Evolutionary conservation across 1,139 yeast species (phyloP).

Genomic region (Scheffersomyces parashehatae): DNA sequence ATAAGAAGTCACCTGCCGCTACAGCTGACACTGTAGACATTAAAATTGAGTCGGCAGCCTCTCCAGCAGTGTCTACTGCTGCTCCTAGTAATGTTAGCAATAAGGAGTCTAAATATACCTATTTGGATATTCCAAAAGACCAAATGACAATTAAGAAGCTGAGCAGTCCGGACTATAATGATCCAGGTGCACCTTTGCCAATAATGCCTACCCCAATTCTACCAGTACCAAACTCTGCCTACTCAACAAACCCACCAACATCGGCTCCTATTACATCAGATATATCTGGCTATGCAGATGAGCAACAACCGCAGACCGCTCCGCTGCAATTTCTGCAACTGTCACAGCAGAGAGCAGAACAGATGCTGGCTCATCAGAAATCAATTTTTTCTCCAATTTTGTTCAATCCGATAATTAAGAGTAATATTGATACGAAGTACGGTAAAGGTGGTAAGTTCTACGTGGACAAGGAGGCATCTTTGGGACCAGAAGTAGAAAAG

Average conservation of each 20-base stretch:
- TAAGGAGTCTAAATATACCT: not conserved
- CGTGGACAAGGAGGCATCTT: conserved; percentile 42
- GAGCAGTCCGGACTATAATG: conserved; percentile 59
- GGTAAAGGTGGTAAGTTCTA: conserved; percentile 85
- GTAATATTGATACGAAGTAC: conserved; percentile 77
- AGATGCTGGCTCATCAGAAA: conserved; percentile 8
- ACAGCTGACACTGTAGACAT: not conserved
- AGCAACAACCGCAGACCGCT: not conserved
- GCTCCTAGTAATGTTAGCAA: not conserved
- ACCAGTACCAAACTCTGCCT: conserved; percentile 16
- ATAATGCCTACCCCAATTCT: conserved; percentile 57
- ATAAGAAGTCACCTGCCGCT: not conserved
- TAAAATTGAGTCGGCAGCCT: not conserved
- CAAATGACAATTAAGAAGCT: conserved; percentile 41
- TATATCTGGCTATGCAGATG: conserved; percentile 3
- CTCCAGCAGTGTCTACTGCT: not conserved
- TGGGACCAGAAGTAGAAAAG: conserved; percentile 22
- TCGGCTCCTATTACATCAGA: conserved; percentile 9
- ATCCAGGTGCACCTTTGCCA: conserved; percentile 83
- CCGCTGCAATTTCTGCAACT: not conserved
- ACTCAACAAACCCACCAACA: conserved; percentile 11
- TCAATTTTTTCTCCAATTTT: conserved; percentile 79
- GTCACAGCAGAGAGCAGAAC: conserved; percentile 1
- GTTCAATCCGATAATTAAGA: conserved; percentile 76
- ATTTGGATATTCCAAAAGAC: conserved; percentile 56